These are phyloP conservation scores for Rhodamnia rubescens DNA, from an alignment of 345 rosid genomes.

Conservation along the genomic window DNA sequence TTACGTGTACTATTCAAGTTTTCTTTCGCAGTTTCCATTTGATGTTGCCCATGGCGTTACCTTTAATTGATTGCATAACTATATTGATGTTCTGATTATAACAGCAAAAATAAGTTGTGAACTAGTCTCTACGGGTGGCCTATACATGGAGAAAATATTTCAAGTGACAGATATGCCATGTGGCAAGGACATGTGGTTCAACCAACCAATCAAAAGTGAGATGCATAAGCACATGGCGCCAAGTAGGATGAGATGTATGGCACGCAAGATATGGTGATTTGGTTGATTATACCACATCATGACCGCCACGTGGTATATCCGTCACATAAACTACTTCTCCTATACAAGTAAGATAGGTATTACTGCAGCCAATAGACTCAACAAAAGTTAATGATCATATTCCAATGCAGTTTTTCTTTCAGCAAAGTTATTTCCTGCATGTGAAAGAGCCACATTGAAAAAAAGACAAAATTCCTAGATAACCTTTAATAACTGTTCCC, in stretches of 20 bases:
- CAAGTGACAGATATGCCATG: background rate
- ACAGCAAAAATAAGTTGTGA: background rate
- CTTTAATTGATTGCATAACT: background rate
- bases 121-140: background rate
- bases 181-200: background rate
- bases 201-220: background rate
- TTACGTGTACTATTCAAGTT: background rate
- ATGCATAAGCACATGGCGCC: background rate
- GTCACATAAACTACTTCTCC: background rate
- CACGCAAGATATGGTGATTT: background rate
- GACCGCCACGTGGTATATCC: background rate
- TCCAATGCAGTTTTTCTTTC: background rate
- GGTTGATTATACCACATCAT: background rate
- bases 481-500: conserved; percentile 44
- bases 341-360: background rate
- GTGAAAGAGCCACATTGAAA: background rate
- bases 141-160: background rate
- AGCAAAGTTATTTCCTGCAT: background rate
- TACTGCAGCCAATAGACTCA: background rate
- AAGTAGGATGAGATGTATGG: background rate
- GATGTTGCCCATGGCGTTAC: background rate
- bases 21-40: background rate
- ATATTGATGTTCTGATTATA: background rate
- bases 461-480: background rate
- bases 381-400: background rate